Evolutionary conservation across 129 eudicot genomes (phyloP), one percentile per base, ranked within the genome.

Genomic region (Arctium minus): DNA sequence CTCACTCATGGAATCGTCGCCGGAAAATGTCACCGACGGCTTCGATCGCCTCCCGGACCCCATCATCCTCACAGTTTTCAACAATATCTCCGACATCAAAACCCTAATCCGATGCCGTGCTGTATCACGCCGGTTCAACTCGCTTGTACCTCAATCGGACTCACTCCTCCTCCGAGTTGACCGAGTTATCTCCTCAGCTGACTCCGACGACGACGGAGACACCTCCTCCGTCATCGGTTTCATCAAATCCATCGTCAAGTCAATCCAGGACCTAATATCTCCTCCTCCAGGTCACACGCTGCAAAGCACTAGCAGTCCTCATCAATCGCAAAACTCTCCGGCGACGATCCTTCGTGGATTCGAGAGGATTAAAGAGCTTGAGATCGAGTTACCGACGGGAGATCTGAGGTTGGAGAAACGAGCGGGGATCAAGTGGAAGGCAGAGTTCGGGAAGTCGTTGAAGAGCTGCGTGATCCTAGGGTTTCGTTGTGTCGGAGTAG

Each of bases 121-220:
- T 22, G 90, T 90, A 0, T 88, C 92, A 5, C 81, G 84, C 60
- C 87, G 94, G 0, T 90, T 90, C 89, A 86, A 88, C 79, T 80
- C 90, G 0, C 90, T 90, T 12, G 90, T 90, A 30, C 90, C 94
- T 1, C 94, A 90, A 62, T 50, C 88, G 8, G 90, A 86, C 78
- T 82, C 94, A 1, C 86, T 90, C 70, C 75, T 83, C 64, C 90
- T 90, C 70, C 87, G 90, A n/a, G 94, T 90, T 46, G 94, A 90
- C 89, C 82, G 90, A 32, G 94, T 90, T 8, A 86, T 88, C 79
- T 86, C 90, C 80, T 64, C 90, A 1, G 60, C 85, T 10, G 88
- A 88, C 71, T 74, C 90, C 10, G 87, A 83, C 1, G 85, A 74
- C 35, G 87, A 77, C 76, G 84, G 78, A 29, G 90, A 83, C 67